Percentiles rank a stretch among this genome's conserved stretches.
These are phyloP conservation scores for Scutellaria galericulata DNA, from an alignment of 257 asterid species.

Conservation along the genomic window DNA sequence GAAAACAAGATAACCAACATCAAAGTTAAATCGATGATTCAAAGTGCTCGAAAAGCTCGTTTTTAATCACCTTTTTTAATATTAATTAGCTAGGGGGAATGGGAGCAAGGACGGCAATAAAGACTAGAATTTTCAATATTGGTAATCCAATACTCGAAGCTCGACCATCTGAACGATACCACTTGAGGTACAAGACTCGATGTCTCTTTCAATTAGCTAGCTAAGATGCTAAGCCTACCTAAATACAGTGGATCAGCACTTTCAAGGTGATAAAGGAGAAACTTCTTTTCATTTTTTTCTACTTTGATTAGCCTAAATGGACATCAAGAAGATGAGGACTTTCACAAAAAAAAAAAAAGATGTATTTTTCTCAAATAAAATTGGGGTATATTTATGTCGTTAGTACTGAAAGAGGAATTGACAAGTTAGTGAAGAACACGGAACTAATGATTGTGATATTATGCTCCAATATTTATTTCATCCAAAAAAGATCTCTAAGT, in stretches of 20 bases:
- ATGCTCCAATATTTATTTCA: conserved; percentile 38
- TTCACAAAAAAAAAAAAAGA: conserved; percentile 33
- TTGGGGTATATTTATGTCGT: conserved; percentile 42
- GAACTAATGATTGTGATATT: conserved; percentile 57
- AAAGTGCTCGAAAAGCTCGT: conserved; percentile 2
- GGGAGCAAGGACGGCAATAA: background rate
- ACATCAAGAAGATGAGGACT: conserved; percentile 40
- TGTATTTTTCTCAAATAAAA: conserved; percentile 30
- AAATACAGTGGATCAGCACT: conserved; percentile 24
- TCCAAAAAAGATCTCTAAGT: conserved; percentile 39
- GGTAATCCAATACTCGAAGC: background rate
- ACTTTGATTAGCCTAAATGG: conserved; percentile 47
- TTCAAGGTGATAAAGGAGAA: conserved; percentile 29
- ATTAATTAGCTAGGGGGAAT: too few species aligned
- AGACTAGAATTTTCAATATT: background rate
- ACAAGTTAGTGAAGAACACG: conserved; percentile 50
- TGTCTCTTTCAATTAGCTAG: conserved; percentile 8
- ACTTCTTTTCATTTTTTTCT: conserved; percentile 33
- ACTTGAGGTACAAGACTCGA: too few species aligned
- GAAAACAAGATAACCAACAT: background rate
- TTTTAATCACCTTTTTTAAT: too few species aligned
- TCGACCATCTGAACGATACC: too few species aligned
- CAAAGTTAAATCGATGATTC: conserved; percentile 29
- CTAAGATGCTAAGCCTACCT: conserved; percentile 31
- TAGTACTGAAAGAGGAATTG: conserved; percentile 39